These are phyloP conservation scores for Marasmius tenuissimus DNA, from an alignment of 1,284 basidiomycete species.

Conservation along the genomic window DNA sequence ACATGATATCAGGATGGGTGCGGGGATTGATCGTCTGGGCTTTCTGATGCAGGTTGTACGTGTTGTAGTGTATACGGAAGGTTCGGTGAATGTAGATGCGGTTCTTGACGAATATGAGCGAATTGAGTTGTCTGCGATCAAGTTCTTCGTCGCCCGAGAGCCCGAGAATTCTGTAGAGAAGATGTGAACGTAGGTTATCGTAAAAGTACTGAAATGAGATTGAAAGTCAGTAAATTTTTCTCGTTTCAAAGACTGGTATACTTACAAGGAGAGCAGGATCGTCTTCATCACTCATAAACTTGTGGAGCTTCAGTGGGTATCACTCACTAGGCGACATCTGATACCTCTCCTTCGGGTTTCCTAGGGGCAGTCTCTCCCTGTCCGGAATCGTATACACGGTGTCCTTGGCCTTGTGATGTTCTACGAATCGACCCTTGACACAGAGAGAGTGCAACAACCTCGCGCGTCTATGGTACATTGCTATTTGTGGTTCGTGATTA, in stretches of 20 bases:
- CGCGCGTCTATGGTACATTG: not conserved
- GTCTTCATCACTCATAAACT: not conserved
- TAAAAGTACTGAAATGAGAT: not conserved
- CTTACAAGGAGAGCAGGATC: not conserved
- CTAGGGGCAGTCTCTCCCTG: not conserved
- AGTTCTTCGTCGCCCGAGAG: not conserved
- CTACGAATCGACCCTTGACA: not conserved
- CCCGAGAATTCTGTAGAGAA: not conserved
- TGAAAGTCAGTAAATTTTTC: not conserved
- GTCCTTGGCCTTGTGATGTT: not conserved
- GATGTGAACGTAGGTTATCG: not conserved
- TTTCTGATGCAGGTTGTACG: conserved; percentile 18
- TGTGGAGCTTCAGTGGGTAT: not conserved
- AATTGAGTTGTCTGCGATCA: not conserved
- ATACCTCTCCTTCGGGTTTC: not conserved
- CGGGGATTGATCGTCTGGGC: conserved; percentile 2
- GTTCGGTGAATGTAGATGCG: conserved; percentile 16
- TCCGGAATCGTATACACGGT: not conserved
- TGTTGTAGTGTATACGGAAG: conserved; percentile 19
- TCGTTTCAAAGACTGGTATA: not conserved
- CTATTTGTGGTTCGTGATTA: not conserved
- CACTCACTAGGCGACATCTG: not conserved
- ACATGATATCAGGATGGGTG: conserved; percentile 1
- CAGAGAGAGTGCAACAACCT: not conserved
- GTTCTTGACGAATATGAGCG: conserved; percentile 8